Evolutionary conservation across 164 flowering plant species (phyloP), one percentile per base, ranked within the genome.

Genomic region (Piper betle): DNA sequence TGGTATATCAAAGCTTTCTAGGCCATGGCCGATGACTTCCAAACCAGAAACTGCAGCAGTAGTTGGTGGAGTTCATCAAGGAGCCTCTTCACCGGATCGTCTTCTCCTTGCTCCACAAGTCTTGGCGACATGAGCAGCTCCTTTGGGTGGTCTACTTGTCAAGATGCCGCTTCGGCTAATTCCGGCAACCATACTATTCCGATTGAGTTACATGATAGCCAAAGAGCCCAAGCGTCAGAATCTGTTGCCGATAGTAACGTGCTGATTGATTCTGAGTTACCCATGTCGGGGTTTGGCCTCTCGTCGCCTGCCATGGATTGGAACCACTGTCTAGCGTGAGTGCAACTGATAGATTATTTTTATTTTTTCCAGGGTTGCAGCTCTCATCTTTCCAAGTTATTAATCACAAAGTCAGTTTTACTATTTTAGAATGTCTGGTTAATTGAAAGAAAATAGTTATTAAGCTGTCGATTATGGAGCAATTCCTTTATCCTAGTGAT

Each of bases 1-100:
- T 25, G 33, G 1, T 25, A 1, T 25, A 25, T 25, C 33, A 25
- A 25, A 25, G 33, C 2, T 25, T 25, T 13, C 39, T 25, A 25
- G 33, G 58, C 37, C 69, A 66, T 66, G 69, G 69, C 69, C 13
- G 69, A 66, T 3, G 69, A 66, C 7, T 41, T 66, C 39, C 69
- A 66, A 33, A 54, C 57, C 12, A 64, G 69, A 20, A 61, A 61
- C 19, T 66, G 69, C 64, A 61, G 69, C 37, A 63, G 69, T 7
- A 66, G 50, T 46, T 67, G 69, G 69, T 52, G 55, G 53, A 41
- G 15, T 55, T 33, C 58, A 17, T 55, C 62, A 2, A 53, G 58
- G 40, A 25, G 25, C n/a, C 63, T 42, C 16, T 39, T 59, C 12
- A 55, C 33, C 38, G 60, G 69, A 13, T 18, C 59, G 1, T 55